A percentile compares a stretch with the other conserved stretches of the same genome.
These are phyloP conservation scores for Candida vartiovaarae DNA, from an alignment of 805 yeast species.

Conservation along the genomic window DNA sequence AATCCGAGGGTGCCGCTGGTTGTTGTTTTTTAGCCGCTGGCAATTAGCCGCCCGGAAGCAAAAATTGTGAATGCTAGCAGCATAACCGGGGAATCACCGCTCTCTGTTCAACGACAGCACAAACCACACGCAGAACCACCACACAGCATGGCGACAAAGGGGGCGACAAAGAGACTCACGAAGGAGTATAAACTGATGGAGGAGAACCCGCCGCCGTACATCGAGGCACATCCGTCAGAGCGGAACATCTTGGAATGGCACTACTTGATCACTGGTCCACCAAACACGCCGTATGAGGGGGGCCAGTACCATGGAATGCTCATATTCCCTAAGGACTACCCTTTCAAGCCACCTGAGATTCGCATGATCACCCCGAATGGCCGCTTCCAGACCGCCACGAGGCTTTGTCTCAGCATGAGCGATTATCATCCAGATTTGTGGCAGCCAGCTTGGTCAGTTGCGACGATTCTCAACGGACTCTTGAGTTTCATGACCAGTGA, in stretches of 20 bases:
- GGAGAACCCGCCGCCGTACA: constrained; percentile 78
- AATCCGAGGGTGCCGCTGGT: too few relatives aligned
- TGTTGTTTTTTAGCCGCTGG: too few relatives aligned
- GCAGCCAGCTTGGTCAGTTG: constrained; percentile 96
- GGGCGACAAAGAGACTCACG: constrained; percentile 45
- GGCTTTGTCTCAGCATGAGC: constrained; percentile 86
- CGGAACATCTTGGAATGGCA: constrained; percentile 90
- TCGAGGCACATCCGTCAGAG: constrained; percentile 82
- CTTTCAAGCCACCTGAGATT: constrained; percentile 87
- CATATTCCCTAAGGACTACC: constrained; percentile 77
- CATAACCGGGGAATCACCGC: too few relatives aligned
- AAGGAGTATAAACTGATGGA: constrained; percentile 76
- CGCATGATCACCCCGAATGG: constrained; percentile 89
- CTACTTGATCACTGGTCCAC: constrained; percentile 87
- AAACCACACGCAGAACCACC: too few relatives aligned
- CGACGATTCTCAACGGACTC: constrained; percentile 80
- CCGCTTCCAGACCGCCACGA: constrained; percentile 69
- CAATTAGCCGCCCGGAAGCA: too few relatives aligned
- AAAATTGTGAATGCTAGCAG: too few relatives aligned
- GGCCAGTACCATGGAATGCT: constrained; percentile 92
- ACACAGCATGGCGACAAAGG: constrained; percentile 34
- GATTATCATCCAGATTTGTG: constrained; percentile 92
- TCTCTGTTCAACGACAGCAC: too few relatives aligned
- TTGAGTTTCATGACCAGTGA: constrained; percentile 88
- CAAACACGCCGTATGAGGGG: constrained; percentile 74